phyloP scores from a whole-genome alignment of 805 yeast species.

The Nakazawaea ernobii region DNA sequence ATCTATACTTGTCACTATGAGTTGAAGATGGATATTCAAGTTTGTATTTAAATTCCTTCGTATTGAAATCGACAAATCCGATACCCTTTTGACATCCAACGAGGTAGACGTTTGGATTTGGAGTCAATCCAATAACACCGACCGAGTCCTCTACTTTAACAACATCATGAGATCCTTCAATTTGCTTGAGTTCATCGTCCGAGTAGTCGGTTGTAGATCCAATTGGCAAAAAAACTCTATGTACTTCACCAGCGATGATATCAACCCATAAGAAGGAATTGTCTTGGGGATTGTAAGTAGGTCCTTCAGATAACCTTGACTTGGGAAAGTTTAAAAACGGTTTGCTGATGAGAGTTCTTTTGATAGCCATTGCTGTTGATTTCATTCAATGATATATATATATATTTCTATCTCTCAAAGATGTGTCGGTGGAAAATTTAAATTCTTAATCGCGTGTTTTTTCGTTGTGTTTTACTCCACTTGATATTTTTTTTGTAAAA shows the following conservation, averaged over 20 bases:
- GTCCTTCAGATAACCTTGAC: constrained; percentile 54
- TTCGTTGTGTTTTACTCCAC: too few relatives aligned
- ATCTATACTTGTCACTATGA: constrained; percentile 38
- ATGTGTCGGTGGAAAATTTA: too few relatives aligned
- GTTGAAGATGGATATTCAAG: constrained; percentile 35
- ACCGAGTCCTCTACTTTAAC: constrained; percentile 37
- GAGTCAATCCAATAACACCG: constrained; percentile 71
- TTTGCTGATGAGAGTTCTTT: constrained; percentile 4
- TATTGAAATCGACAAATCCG: constrained; percentile 43
- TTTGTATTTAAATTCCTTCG: constrained; percentile 30
- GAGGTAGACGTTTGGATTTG: constrained; percentile 44
- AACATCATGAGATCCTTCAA: constrained; percentile 29
- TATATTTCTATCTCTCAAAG: background rate
- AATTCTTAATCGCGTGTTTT: background rate
- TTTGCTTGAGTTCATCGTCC: constrained; percentile 17
- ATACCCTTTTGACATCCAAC: constrained; percentile 66
- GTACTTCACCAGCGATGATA: constrained; percentile 34
- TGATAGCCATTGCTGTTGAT: constrained; percentile 1
- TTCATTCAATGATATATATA: background rate
- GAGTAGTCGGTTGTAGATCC: constrained; percentile 16
- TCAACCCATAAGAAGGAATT: constrained; percentile 47
- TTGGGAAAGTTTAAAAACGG: constrained; percentile 27
- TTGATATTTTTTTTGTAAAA: too few relatives aligned
- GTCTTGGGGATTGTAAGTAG: constrained; percentile 54
- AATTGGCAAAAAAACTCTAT: constrained; percentile 26